These are phyloP conservation scores for Moesziomyces sp. DNA, from an alignment of 1,284 basidiomycete species.

Conservation along the genomic window DNA sequence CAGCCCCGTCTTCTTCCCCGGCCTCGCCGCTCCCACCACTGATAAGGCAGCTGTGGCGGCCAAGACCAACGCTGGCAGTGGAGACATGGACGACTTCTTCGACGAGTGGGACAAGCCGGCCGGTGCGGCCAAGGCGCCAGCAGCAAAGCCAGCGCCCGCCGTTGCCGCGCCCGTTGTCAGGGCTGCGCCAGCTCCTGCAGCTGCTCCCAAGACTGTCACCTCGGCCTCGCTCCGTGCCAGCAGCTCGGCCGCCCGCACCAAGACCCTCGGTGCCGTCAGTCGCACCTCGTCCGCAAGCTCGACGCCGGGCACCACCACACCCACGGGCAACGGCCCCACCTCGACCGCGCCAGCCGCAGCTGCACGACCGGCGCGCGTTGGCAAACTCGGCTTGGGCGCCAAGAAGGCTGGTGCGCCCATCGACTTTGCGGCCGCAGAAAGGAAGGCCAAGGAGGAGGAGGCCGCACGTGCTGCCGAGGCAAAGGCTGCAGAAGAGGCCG, in stretches of 20 bases:
- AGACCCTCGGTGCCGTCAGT: slow-evolving; percentile 45
- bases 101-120: slow-evolving; percentile 90
- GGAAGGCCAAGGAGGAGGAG: slow-evolving; percentile 62
- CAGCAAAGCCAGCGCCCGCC: slow-evolving; percentile 30
- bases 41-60: slow-evolving; percentile 63
- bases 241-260: slow-evolving; percentile 39
- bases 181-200: slow-evolving; percentile 13
- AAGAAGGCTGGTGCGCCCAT: slow-evolving; percentile 59
- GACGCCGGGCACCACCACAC: slow-evolving; percentile 43
- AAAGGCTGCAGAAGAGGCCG: slow-evolving; percentile 50
- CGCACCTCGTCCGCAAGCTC: slow-evolving; percentile 52
- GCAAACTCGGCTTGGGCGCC: slow-evolving; percentile 61
- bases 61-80: slow-evolving; percentile 69
- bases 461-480: slow-evolving; percentile 35
- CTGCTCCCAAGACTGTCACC: slow-evolving; percentile 56
- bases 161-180: slow-evolving; percentile 27
- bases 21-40: slow-evolving; percentile 69
- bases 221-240: slow-evolving; percentile 53
- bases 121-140: slow-evolving; percentile 48
- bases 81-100: slow-evolving; percentile 88
- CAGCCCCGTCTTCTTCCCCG: slow-evolving; percentile 61
- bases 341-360: slow-evolving; percentile 21
- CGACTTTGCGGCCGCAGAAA: slow-evolving; percentile 65
- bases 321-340: slow-evolving; percentile 41
- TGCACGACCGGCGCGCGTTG: slow-evolving; percentile 45